Conservation (phyloP, 495 filamentous ascomycete genomes). For the Cladorrhinum samala region DNA sequence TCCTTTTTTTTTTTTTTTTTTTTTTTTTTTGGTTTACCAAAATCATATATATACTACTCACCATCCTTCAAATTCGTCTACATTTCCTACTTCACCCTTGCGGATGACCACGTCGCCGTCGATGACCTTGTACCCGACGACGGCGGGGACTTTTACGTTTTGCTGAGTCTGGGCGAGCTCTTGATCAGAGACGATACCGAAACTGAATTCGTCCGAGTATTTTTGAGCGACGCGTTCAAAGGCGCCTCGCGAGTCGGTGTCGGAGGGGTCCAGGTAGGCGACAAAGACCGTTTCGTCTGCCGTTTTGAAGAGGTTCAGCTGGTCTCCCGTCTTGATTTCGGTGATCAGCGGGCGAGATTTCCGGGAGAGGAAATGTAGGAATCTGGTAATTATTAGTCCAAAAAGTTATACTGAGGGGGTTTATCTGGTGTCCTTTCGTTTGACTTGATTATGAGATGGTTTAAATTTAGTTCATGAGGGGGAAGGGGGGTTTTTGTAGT, state of each 20-base stretch:
- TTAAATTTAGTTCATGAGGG: no score
- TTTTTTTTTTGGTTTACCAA: no score
- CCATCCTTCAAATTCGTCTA: slow-evolving; percentile 23
- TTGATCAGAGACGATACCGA: slow-evolving; percentile 27
- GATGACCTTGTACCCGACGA: slow-evolving; percentile 32
- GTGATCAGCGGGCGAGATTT: slow-evolving; percentile 26
- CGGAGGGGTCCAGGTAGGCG: slow-evolving; percentile 31
- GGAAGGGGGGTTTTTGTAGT: no score
- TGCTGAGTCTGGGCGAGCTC: slow-evolving; percentile 10
- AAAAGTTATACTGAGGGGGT: no score
- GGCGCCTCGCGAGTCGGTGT: slow-evolving; percentile 1
- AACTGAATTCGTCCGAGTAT: slow-evolving; percentile 34
- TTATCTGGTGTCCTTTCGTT: no score
- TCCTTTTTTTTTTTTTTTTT: no score
- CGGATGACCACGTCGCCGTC: slow-evolving; percentile 27
- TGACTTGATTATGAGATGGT: no score
- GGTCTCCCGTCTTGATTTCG: slow-evolving; percentile 11
- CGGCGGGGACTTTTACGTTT: slow-evolving; percentile 14
- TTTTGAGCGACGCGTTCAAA: slow-evolving; percentile 25
- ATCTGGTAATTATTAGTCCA: no score
- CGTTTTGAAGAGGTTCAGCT: slow-evolving; percentile 27
- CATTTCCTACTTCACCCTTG: slow-evolving; percentile 10
- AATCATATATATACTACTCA: no score
- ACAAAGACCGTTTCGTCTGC: slow-evolving; percentile 35
- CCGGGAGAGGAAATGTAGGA: slow-evolving; percentile 29